A percentile compares a stretch with the other conserved stretches of the same genome.
Conservation (phyloP, 371 early-diverging fungal species). For the Fennellomyces sp. region DNA sequence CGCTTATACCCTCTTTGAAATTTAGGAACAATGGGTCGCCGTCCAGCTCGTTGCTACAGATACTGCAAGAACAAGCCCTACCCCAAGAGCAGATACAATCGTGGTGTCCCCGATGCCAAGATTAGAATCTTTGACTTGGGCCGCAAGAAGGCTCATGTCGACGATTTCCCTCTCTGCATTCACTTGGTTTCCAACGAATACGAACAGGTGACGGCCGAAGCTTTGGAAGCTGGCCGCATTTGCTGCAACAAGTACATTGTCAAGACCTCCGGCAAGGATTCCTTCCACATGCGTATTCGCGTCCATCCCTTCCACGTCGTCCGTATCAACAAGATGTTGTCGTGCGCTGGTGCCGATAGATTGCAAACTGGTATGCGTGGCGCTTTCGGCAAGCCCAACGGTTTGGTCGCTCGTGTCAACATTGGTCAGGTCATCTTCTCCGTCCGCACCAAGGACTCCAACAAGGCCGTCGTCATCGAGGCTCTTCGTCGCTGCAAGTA, state of each 20-base stretch:
- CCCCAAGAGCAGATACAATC: constrained; percentile 99
- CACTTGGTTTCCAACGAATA: constrained; percentile 99
- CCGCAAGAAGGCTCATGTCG: constrained; percentile 98
- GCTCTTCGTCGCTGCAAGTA: constrained; percentile 97
- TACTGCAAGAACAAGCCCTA: constrained; percentile 99
- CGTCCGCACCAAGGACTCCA: constrained; percentile 97
- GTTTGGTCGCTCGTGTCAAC: constrained; percentile 99
- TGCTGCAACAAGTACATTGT: constrained; percentile 99
- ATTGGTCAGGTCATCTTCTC: constrained; percentile 99
- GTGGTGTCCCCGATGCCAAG: constrained; percentile 99
- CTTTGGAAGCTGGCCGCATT: constrained; percentile 99
- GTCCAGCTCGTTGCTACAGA: constrained; percentile 99
- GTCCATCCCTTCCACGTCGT: constrained; percentile 99
- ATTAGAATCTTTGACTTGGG: constrained; percentile 99
- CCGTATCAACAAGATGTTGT: constrained; percentile 99
- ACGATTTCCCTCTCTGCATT: constrained; percentile 97
- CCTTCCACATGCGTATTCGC: constrained; percentile 99
- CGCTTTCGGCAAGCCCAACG: constrained; percentile 99
- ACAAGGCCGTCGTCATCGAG: constrained; percentile 96
- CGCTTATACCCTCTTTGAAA: not conserved
- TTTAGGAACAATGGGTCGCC: constrained; percentile 87
- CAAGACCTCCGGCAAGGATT: constrained; percentile 99
- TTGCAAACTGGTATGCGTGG: constrained; percentile 99
- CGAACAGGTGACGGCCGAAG: constrained; percentile 99
- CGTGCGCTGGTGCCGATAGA: constrained; percentile 99